phyloP scores from a whole-genome alignment of 2,329 filamentous ascomycete species.

The Colletotrichum paranaense region DNA sequence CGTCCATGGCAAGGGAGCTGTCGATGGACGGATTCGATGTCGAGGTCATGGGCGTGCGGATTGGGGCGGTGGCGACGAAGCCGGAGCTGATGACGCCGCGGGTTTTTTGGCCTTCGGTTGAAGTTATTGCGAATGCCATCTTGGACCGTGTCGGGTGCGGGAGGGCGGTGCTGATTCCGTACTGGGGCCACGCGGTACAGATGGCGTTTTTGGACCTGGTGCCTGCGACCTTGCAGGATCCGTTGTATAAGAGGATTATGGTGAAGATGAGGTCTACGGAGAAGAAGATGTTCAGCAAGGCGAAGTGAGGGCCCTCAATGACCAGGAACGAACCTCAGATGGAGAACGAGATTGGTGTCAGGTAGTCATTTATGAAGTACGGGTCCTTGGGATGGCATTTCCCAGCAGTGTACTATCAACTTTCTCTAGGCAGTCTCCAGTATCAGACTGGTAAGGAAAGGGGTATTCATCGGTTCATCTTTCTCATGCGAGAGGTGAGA shows the following conservation, averaged over 20 bases:
- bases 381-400: no score
- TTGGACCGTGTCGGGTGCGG: constrained; percentile 31
- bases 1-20: constrained; percentile 17
- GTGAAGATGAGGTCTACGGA: constrained; percentile 13
- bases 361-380: no score
- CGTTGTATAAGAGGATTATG: neutral
- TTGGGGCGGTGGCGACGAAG: constrained; percentile 27
- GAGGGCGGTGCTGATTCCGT: constrained; percentile 17
- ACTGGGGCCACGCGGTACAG: constrained; percentile 26
- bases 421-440: no score
- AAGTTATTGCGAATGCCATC: constrained; percentile 26
- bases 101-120: constrained; percentile 23
- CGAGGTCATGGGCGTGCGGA: constrained; percentile 25
- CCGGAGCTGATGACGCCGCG: constrained; percentile 12
- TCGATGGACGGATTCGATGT: constrained; percentile 18
- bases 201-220: constrained; percentile 8
- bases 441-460: no score
- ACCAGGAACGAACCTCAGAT: neutral
- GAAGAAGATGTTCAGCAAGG: constrained; percentile 15
- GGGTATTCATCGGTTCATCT: no score
- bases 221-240: constrained; percentile 13
- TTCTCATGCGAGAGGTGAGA: no score
- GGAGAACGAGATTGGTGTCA: no score
- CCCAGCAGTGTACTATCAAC: no score
- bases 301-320: neutral